These are phyloP conservation scores for Amanita subjunquillea DNA, from an alignment of 768 basidiomycete genomes.

Conservation along the genomic window DNA sequence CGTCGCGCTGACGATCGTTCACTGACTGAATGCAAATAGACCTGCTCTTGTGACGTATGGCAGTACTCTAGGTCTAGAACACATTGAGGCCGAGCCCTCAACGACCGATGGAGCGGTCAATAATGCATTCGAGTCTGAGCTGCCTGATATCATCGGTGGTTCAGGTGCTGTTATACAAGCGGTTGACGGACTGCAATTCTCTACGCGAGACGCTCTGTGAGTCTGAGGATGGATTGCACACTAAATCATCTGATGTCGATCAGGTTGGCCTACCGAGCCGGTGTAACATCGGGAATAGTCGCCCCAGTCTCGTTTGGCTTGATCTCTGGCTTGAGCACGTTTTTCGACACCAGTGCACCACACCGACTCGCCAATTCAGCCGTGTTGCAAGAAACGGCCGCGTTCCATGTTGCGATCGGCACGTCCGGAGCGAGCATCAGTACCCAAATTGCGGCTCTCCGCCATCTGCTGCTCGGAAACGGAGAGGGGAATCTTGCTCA, in stretches of 20 bases:
- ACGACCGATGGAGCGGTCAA: constrained; percentile 51
- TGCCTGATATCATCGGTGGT: constrained; percentile 34
- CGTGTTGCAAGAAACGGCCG: constrained; percentile 46
- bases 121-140: constrained; percentile 30
- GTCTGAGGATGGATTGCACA: constrained; percentile 6
- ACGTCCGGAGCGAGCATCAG: constrained; percentile 40
- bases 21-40: constrained; percentile 17
- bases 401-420: constrained; percentile 51
- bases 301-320: constrained; percentile 40
- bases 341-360: constrained; percentile 44
- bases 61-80: constrained; percentile 50
- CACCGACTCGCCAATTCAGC: constrained; percentile 49
- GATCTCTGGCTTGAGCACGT: constrained; percentile 46
- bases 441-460: constrained; percentile 55
- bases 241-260: not conserved
- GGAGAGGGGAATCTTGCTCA: constrained; percentile 28
- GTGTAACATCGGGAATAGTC: constrained; percentile 53
- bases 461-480: constrained; percentile 35
- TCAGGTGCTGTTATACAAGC: constrained; percentile 37
- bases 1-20: constrained; percentile 7
- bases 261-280: constrained; percentile 50
- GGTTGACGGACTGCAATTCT: constrained; percentile 65
- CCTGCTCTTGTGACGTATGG: constrained; percentile 60
- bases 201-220: constrained; percentile 43
- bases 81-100: constrained; percentile 47